phyloP scores from a whole-genome alignment of 331 rosid genomes.

The Quercus lobata region DNA sequence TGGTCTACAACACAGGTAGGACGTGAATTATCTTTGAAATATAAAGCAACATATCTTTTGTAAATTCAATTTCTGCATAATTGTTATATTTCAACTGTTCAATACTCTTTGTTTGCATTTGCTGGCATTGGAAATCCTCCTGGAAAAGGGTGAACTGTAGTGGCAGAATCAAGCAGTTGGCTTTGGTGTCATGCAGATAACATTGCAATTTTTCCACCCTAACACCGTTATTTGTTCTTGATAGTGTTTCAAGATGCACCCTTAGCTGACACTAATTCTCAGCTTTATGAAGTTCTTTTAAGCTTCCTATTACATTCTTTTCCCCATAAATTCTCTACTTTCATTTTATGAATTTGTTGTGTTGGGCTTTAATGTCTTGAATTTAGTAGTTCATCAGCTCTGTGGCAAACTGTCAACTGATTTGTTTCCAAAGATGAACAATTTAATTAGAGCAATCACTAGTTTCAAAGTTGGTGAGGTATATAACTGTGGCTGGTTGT shows the following conservation, averaged over 20 bases:
- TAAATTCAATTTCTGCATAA: not conserved
- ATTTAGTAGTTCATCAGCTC: not conserved
- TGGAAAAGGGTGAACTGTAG: not conserved
- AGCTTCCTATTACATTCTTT: not conserved
- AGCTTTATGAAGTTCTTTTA: not conserved
- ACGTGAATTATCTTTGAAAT: not conserved
- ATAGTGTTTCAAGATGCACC: not conserved
- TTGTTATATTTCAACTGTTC: not conserved
- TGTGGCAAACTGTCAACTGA: not conserved
- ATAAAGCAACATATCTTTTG: not conserved
- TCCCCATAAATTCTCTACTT: not conserved
- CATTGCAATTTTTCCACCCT: conserved; percentile 1
- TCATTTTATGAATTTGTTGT: not conserved
- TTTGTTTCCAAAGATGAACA: not conserved
- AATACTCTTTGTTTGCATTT: not conserved
- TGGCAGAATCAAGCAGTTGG: not conserved
- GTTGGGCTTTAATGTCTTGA: not conserved
- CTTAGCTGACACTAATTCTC: not conserved
- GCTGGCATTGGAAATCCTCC: not conserved
- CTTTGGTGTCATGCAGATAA: not conserved
- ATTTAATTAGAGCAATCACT: not conserved
- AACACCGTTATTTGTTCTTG: not conserved
- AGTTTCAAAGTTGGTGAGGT: not conserved
- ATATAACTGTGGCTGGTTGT: not conserved
- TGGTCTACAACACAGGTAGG: not conserved